Evolutionary conservation across 2,329 filamentous ascomycete genomes (phyloP).

Genomic region (Pseudogymnoascus sp.): DNA sequence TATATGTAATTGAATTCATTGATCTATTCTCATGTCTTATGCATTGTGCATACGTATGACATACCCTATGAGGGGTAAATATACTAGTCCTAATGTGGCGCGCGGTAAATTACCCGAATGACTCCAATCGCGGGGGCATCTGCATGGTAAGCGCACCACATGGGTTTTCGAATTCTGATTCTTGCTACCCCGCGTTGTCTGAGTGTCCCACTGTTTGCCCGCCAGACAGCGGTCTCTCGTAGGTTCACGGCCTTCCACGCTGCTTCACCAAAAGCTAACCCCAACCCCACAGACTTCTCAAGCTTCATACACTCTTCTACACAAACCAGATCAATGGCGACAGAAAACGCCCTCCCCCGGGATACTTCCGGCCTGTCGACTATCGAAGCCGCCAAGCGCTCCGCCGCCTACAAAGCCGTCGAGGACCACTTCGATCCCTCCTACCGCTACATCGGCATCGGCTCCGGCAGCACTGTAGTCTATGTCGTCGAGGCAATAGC

Average conservation of each 20-base stretch:
- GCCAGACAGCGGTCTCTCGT: background rate
- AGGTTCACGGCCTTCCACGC: background rate
- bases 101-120: background rate
- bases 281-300: background rate
- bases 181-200: conserved; percentile 2
- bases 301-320: background rate
- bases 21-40: background rate
- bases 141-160: background rate
- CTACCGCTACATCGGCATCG: conserved; percentile 65
- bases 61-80: background rate
- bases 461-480: conserved; percentile 72
- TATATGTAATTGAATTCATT: background rate
- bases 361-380: conserved; percentile 25
- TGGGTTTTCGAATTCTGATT: background rate
- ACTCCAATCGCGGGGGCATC: background rate
- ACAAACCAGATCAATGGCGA: background rate
- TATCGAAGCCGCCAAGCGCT: conserved; percentile 66
- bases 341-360: background rate
- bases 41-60: background rate
- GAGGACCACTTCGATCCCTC: conserved; percentile 58
- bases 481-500: conserved; percentile 79
- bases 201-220: conserved; percentile 2
- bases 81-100: background rate
- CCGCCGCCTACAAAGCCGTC: conserved; percentile 66
- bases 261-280: background rate